phyloP scores from a whole-genome alignment of 768 basidiomycete species.

The Rhodotorula diobovata region DNA sequence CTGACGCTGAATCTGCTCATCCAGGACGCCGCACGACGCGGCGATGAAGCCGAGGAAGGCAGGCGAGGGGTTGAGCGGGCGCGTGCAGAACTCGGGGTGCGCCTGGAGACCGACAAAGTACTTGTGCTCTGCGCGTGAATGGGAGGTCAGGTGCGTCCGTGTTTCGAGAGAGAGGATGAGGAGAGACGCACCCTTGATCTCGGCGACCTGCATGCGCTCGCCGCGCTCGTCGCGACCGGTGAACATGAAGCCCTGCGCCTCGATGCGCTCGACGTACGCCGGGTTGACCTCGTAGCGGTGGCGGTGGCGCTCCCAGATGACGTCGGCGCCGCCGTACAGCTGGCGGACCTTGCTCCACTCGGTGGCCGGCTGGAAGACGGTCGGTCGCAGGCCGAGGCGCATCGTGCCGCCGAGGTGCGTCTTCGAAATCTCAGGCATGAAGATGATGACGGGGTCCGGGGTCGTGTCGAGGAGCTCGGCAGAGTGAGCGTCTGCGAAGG shows the following conservation, averaged over 20 bases:
- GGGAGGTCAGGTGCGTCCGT: no score
- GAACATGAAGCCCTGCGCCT: conserved; percentile 67
- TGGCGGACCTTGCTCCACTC: conserved; percentile 71
- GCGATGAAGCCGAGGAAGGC: conserved; percentile 94
- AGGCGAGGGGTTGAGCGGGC: conserved; percentile 94
- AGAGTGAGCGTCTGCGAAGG: conserved; percentile 68
- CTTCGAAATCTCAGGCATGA: conserved; percentile 98
- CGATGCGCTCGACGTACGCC: conserved; percentile 66
- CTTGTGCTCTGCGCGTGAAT: conserved; percentile 65
- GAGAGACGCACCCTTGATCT: conserved; percentile 64
- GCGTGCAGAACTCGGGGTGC: conserved; percentile 97
- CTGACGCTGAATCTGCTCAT: conserved; percentile 70
- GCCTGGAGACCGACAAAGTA: conserved; percentile 92
- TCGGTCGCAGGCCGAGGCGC: conserved; percentile 96
- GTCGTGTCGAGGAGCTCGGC: conserved; percentile 63
- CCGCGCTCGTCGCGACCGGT: conserved; percentile 90
- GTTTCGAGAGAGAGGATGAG: no score
- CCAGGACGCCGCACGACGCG: conserved; percentile 65
- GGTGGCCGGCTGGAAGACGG: conserved; percentile 70
- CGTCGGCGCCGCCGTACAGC: conserved; percentile 74
- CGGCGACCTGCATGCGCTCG: conserved; percentile 94
- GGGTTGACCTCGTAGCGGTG: conserved; percentile 98
- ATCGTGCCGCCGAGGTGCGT: conserved; percentile 99
- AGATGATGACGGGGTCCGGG: conserved; percentile 66
- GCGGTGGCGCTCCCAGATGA: conserved; percentile 92